Base-by-base conservation (phyloP, 768 basidiomycete genomes). In the Mycena crocata region DNA sequence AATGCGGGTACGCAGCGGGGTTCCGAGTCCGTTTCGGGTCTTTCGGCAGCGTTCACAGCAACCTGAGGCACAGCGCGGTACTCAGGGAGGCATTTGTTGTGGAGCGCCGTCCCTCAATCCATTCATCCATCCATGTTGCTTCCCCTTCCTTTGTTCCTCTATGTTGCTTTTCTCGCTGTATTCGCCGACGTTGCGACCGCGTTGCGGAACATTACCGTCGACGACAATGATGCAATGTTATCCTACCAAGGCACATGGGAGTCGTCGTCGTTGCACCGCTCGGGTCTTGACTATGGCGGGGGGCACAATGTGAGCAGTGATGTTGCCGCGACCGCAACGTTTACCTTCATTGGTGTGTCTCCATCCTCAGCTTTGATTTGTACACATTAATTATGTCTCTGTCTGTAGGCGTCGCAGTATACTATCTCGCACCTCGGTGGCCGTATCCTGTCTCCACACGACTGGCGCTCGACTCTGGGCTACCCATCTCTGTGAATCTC, bases 281-380 rank as follows among this genome's bases (percentile, higher is more conserved):
- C 64, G 7, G 78, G 67, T 50, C 68, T 84, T 40, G 76, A 85
- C 70, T 74, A 71, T 51, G 81, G 80, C 24, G 71, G 75, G 15
- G 62, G 67, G 34, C 78, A 79, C 45, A 75, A 72, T 57, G 67
- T 77, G 37, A 75, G 74, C 24, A 68, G 71, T 39, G 71, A 73
- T 32, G 30, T 57, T 1, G 44, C 45, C 6, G 82, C 77, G n/a
- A 82, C 76, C 17, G 84, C 84, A n/a, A 74, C 75, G 3, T 79
- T 84, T 59, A 76, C 64, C 2, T 85, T 85, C 66, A 82, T 79
- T 35, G 84, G 84, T 84, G 55, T 15, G 73, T n/a, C 59, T 28
- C 23, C 34, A 19, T 54, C 21, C 34, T 35, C 26, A 24, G 56
- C 26, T n/a, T n/a, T n/a, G n/a, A n/a, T n/a, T n/a, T n/a, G n/a